phyloP scores from a whole-genome alignment of 140 eudicot genomes.

The Cichorium intybus region DNA sequence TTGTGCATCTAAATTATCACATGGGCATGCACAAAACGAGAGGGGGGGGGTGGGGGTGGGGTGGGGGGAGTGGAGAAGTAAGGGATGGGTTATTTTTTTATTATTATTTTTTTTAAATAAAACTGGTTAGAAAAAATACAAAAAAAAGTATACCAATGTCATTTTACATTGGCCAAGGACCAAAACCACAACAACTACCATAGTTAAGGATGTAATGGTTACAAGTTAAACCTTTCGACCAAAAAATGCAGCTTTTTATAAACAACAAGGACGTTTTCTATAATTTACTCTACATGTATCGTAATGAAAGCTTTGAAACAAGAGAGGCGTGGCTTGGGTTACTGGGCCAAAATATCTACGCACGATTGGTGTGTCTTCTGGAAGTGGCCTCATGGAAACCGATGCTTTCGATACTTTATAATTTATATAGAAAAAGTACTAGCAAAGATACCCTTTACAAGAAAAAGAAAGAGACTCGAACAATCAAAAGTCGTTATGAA shows the following conservation, averaged over 20 bases:
- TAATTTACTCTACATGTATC: background rate
- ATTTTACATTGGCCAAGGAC: no score
- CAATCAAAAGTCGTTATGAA: background rate
- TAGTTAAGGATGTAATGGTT: no score
- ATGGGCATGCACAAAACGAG: no score
- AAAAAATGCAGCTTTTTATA: background rate
- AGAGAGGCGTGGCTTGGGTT: conserved; percentile 30
- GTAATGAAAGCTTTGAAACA: background rate
- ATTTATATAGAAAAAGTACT: conserved; percentile 14
- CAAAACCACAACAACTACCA: no score
- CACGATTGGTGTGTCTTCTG: conserved; percentile 22
- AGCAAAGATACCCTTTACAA: conserved; percentile 11
- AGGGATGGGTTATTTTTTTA: no score
- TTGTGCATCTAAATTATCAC: no score
- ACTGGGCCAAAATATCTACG: background rate
- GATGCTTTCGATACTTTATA: conserved; percentile 11
- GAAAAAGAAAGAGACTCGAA: background rate
- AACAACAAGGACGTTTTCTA: background rate
- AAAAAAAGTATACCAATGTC: no score
- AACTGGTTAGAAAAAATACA: no score
- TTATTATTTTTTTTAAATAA: no score
- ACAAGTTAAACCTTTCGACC: background rate
- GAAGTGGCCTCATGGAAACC: conserved; percentile 15
- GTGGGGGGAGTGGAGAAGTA: no score
- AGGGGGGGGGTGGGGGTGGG: no score